Conservation (phyloP, 495 filamentous ascomycete genomes). For the Aspergillus conjunctus region DNA sequence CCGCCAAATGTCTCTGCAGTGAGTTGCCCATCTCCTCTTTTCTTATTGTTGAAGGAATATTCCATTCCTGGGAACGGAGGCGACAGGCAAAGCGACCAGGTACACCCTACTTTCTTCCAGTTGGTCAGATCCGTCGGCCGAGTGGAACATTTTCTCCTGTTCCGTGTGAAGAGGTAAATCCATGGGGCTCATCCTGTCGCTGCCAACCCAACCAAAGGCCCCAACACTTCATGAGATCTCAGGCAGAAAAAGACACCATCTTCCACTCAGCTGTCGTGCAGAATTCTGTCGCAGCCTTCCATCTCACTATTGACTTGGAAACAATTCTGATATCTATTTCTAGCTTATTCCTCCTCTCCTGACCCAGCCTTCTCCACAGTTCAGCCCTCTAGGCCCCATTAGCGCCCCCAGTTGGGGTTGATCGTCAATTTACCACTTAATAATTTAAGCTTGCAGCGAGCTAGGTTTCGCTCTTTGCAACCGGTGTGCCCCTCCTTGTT, state of each 20-base stretch:
- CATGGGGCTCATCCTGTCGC: not conserved
- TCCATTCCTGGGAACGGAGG: not conserved
- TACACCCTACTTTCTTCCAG: not conserved
- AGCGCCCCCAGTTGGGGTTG: slow-evolving; percentile 16
- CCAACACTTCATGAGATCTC: slow-evolving; percentile 18
- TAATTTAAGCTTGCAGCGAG: slow-evolving; percentile 18
- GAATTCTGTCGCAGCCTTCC: not conserved
- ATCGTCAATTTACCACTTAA: slow-evolving; percentile 9
- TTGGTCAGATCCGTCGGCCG: slow-evolving; percentile 6
- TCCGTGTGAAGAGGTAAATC: slow-evolving; percentile 16
- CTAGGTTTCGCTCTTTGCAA: slow-evolving; percentile 2
- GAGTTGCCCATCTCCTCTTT: no score
- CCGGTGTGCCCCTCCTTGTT: not conserved
- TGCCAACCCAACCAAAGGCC: slow-evolving; percentile 6
- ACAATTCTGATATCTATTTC: slow-evolving; percentile 7
- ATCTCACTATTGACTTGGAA: slow-evolving; percentile 2
- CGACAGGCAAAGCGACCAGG: not conserved
- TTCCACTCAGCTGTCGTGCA: not conserved
- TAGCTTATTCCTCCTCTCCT: not conserved
- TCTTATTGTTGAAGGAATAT: not conserved
- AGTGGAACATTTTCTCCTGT: slow-evolving; percentile 16
- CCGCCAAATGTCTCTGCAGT: no score
- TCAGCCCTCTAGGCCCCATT: slow-evolving; percentile 12
- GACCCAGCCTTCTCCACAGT: slow-evolving; percentile 15
- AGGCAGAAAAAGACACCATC: not conserved